Evolutionary conservation across 176 grass and related monocot species (phyloP), one percentile per base, ranked within the genome.

Genomic region (Aegilops bicornis): DNA sequence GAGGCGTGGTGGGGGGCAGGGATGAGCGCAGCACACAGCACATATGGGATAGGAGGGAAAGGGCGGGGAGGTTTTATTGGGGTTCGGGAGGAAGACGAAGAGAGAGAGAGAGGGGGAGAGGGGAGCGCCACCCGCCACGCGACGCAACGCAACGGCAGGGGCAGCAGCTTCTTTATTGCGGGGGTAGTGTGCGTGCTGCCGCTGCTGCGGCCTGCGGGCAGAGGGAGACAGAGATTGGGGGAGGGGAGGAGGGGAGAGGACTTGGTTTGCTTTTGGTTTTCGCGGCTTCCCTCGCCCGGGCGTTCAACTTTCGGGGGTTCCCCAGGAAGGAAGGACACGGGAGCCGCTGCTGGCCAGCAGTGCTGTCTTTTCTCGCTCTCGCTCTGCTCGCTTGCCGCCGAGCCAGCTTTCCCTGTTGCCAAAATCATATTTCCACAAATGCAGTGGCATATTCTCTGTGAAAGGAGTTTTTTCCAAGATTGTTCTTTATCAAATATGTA

Each of bases 11-110:
- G 81, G 47, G 59, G 52, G 65, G 58, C 56, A 87, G 84, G 54
- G 79, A 73, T 16, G 48, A 82, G 73, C 24, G 83, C 60, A 25
- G 56, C 56, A 52, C 32, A 78, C 42, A 12, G 59, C 48, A 27
- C 16, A 52, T 24, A 33, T 2, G 61, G 50, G 20, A 67, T 10
- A 16, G 71, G 61, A 67, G 88, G 79, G 78, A 86, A 60, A 76
- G 30, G 37, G 72, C 5, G 73, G 22, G 23, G 74, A 45, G 59
- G 80, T 79, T 90, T 90, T 90, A 90, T 90, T 17, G 73, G 73
- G 80, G 84, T 79, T 83, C 33, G 82, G 19, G 86, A 79, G 50
- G 78, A 82, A 69, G 87, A 84, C 74, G 54, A 54, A 64, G 76
- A 52, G 56, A 42, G 59, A 70, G 61, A 7, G 78, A 1, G 29